These are phyloP conservation scores for Ascochyta koolunga DNA, from an alignment of 2,329 filamentous ascomycete species.

Conservation along the genomic window DNA sequence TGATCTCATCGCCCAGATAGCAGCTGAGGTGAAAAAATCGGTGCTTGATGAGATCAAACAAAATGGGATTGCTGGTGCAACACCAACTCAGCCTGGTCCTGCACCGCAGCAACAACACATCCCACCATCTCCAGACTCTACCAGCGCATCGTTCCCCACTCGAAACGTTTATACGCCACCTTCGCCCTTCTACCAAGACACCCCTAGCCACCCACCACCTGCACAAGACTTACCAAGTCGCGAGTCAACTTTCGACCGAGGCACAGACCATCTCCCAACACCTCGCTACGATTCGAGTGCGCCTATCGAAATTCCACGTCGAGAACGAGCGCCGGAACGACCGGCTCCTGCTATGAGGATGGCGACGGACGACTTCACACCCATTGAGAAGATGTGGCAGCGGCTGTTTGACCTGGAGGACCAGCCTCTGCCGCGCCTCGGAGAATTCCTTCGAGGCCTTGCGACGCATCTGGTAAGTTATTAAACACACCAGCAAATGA, in stretches of 20 bases:
- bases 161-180: constrained; percentile 62
- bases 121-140: constrained; percentile 53
- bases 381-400: constrained; percentile 75
- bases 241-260: constrained; percentile 40
- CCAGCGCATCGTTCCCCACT: constrained; percentile 55
- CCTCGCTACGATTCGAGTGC: constrained; percentile 33
- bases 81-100: constrained; percentile 37
- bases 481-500: background rate
- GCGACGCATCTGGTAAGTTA: constrained; percentile 72
- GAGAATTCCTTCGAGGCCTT: constrained; percentile 74
- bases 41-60: constrained; percentile 56
- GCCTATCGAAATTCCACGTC: constrained; percentile 32
- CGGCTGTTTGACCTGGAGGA: constrained; percentile 72
- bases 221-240: constrained; percentile 45
- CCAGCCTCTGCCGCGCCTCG: constrained; percentile 69
- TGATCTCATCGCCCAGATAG: constrained; percentile 66
- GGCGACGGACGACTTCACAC: constrained; percentile 46
- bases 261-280: constrained; percentile 36
- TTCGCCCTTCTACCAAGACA: constrained; percentile 53
- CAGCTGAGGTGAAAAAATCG: constrained; percentile 60
- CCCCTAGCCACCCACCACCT: constrained; percentile 36
- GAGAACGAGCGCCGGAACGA: constrained; percentile 29
- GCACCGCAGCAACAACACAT: constrained; percentile 45
- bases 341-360: constrained; percentile 38
- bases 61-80: constrained; percentile 39